These are phyloP conservation scores for Castanea crenata DNA, from an alignment of 306 rosid species.

Conservation along the genomic window DNA sequence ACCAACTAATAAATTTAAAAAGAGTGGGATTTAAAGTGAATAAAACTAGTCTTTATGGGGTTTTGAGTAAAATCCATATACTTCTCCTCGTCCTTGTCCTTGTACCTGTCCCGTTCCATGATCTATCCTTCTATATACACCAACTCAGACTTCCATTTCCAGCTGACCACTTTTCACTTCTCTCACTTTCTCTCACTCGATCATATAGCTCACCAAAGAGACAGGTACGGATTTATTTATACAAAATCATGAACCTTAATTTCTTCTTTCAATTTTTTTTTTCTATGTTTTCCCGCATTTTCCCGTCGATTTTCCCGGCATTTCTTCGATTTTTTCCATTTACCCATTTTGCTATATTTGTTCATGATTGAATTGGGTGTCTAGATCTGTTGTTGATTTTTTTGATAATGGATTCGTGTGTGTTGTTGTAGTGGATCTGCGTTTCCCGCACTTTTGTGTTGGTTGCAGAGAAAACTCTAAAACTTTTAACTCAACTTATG, in stretches of 20 bases:
- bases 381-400: slow-evolving; percentile 24
- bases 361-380: not conserved
- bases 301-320: slow-evolving; percentile 9
- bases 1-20: too few species aligned
- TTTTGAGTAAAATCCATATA: too few species aligned
- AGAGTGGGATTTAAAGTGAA: too few species aligned
- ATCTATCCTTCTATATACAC: too few species aligned
- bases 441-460: not conserved
- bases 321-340: not conserved
- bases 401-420: not conserved
- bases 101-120: too few species aligned
- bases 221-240: slow-evolving; percentile 3
- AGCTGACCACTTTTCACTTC: not conserved
- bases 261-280: not conserved
- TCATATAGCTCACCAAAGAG: too few species aligned
- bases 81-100: too few species aligned
- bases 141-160: too few species aligned
- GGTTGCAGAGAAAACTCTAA: not conserved
- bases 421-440: not conserved
- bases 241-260: not conserved
- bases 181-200: not conserved
- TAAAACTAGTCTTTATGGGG: too few species aligned
- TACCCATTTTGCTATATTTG: not conserved
- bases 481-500: too few species aligned
- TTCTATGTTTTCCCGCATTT: not conserved